phyloP scores from a whole-genome alignment of 495 filamentous ascomycete genomes.

The Saxophila tyrrhenica region DNA sequence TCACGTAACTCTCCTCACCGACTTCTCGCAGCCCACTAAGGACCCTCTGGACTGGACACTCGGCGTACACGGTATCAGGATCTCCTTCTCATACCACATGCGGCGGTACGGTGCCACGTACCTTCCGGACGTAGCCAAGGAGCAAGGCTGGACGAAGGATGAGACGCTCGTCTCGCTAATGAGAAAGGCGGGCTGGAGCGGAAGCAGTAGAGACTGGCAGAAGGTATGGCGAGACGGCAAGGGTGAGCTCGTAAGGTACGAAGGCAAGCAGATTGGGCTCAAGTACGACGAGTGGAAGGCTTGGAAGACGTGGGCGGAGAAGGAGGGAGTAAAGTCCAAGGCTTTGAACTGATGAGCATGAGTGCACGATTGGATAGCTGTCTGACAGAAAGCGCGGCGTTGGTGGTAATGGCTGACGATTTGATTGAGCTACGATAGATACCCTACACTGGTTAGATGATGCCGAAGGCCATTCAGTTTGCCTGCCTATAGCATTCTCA shows the following conservation, averaged over 20 bases:
- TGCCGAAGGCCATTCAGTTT: no score
- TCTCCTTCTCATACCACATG: constrained; percentile 31
- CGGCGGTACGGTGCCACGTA: constrained; percentile 57
- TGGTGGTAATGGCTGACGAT: neutral
- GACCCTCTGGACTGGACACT: constrained; percentile 76
- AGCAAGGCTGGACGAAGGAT: constrained; percentile 94
- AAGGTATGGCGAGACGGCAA: constrained; percentile 45
- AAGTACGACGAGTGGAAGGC: constrained; percentile 60
- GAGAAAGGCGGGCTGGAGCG: constrained; percentile 84
- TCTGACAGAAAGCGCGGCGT: neutral
- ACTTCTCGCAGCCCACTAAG: constrained; percentile 35
- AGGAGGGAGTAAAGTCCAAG: constrained; percentile 3
- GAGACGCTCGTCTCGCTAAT: constrained; percentile 82
- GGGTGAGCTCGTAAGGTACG: constrained; percentile 65
- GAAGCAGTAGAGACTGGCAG: constrained; percentile 57
- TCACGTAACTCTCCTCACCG: constrained; percentile 35
- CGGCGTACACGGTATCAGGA: constrained; percentile 67
- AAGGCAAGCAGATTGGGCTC: constrained; percentile 61
- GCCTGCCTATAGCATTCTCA: no score
- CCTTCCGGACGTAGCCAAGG: constrained; percentile 77
- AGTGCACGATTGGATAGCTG: neutral
- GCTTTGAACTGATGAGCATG: neutral
- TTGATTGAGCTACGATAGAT: neutral
- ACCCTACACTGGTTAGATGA: neutral
- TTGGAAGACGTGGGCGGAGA: constrained; percentile 63